Conservation (phyloP, 176 grass and related monocot species). For the Triticum turgidum region DNA sequence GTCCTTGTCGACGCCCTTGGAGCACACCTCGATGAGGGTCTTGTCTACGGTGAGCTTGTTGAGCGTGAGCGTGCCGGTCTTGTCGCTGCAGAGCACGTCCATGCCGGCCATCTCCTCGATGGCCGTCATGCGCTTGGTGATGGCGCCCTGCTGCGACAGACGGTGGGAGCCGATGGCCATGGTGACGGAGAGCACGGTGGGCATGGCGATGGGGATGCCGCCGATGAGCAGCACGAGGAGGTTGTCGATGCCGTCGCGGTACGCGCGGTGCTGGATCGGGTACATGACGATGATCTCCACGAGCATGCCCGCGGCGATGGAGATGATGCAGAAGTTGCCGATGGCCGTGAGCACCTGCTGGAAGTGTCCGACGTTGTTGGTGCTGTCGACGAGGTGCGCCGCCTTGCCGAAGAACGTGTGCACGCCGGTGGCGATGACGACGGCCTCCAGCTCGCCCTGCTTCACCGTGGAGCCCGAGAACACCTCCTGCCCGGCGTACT, state of each 20-base stretch:
- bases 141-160: conserved; percentile 80
- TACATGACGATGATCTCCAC: conserved; percentile 91
- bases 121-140: conserved; percentile 98
- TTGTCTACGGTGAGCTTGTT: conserved; percentile 99
- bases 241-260: conserved; percentile 90
- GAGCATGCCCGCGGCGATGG: conserved; percentile 73
- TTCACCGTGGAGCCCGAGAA: conserved; percentile 92
- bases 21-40: conserved; percentile 78
- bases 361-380: conserved; percentile 95
- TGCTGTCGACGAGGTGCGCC: conserved; percentile 96
- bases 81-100: conserved; percentile 98
- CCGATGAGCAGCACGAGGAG: conserved; percentile 94
- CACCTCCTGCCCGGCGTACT: conserved; percentile 80
- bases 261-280: conserved; percentile 69
- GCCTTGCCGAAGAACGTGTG: conserved; percentile 99
- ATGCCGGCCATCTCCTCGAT: conserved; percentile 99
- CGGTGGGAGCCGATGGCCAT: conserved; percentile 98
- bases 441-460: conserved; percentile 90
- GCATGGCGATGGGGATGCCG: conserved; percentile 95
- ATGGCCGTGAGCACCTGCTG: conserved; percentile 92
- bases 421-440: conserved; percentile 92
- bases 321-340: conserved; percentile 96
- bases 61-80: conserved; percentile 90
- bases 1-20: conserved; percentile 74
- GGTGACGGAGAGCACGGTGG: conserved; percentile 93